Evolutionary conservation across 306 rosid species (phyloP).

Genomic region (Ormosia semicastrata): DNA sequence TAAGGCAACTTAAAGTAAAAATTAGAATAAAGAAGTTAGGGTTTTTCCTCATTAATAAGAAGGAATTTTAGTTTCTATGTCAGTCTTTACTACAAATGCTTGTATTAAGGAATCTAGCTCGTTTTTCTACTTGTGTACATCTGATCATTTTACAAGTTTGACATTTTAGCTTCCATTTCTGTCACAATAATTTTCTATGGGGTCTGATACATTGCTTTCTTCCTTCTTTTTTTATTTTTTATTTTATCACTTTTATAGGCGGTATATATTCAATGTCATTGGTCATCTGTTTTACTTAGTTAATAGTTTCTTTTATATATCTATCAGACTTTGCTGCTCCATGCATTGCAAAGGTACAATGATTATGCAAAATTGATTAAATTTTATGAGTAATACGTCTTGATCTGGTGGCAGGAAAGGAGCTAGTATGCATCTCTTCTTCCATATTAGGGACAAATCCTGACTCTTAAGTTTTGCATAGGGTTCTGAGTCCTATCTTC

Average conservation of each 20-base stretch:
- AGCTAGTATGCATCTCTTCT: constrained; percentile 7
- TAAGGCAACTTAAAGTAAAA: background rate
- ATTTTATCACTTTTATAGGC: background rate
- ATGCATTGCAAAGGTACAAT: background rate
- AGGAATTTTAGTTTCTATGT: background rate
- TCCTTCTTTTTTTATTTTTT: background rate
- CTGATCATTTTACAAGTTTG: background rate
- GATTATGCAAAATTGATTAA: background rate
- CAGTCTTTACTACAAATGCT: background rate
- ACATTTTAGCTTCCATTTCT: background rate
- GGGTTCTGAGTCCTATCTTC: constrained; percentile 19
- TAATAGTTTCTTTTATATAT: background rate
- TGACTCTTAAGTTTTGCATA: constrained; percentile 3
- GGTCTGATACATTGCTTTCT: background rate
- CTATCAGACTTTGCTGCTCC: background rate
- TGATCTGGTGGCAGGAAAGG: constrained; percentile 31
- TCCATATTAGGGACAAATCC: background rate
- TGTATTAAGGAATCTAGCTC: background rate
- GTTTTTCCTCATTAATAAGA: background rate
- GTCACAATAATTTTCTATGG: background rate
- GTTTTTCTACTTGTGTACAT: background rate
- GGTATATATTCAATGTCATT: background rate
- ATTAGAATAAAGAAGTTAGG: background rate
- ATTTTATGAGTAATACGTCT: background rate
- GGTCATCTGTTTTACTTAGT: background rate